A percentile compares a stretch with the other conserved stretches of the same genome.
Conservation (phyloP, 805 yeast genomes). For the Candida vartiovaarae region DNA sequence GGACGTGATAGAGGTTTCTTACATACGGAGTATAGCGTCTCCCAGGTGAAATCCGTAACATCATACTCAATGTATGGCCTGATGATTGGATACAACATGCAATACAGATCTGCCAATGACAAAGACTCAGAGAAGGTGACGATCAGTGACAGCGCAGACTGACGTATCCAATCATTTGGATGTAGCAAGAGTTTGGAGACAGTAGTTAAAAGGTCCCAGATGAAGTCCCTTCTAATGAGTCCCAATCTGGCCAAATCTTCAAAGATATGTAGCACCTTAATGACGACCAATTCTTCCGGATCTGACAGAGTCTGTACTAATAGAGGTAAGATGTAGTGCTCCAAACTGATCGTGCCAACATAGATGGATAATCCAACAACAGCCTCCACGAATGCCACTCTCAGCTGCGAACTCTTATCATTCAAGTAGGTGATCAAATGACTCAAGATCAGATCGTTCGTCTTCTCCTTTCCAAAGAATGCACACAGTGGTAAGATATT, state of each 20-base stretch:
- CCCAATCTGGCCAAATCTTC: conserved; percentile 52
- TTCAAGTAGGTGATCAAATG: conserved; percentile 89
- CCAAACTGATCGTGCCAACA: conserved; percentile 75
- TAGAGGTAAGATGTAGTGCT: conserved; percentile 82
- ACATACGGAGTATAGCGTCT: conserved; percentile 56
- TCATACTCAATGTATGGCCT: conserved; percentile 75
- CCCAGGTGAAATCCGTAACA: conserved; percentile 59
- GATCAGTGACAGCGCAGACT: conserved; percentile 54
- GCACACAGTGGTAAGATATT: conserved; percentile 74
- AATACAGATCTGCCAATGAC: conserved; percentile 71
- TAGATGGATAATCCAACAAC: conserved; percentile 69
- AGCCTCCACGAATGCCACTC: conserved; percentile 65
- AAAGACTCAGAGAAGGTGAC: conserved; percentile 55
- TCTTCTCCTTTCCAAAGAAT: conserved; percentile 78
- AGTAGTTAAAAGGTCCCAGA: conserved; percentile 48
- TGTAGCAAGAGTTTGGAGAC: conserved; percentile 61
- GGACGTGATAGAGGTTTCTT: conserved; percentile 61
- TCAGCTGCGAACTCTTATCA: conserved; percentile 60
- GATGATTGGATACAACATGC: conserved; percentile 76
- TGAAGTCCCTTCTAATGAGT: conserved; percentile 39
- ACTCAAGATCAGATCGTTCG: conserved; percentile 82
- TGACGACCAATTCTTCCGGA: conserved; percentile 74
- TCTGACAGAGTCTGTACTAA: conserved; percentile 78
- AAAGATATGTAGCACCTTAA: conserved; percentile 56
- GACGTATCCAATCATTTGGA: conserved; percentile 83